Base-by-base conservation (phyloP, 352 stramenopile genomes). In the Plasmopara muralis region DNA sequence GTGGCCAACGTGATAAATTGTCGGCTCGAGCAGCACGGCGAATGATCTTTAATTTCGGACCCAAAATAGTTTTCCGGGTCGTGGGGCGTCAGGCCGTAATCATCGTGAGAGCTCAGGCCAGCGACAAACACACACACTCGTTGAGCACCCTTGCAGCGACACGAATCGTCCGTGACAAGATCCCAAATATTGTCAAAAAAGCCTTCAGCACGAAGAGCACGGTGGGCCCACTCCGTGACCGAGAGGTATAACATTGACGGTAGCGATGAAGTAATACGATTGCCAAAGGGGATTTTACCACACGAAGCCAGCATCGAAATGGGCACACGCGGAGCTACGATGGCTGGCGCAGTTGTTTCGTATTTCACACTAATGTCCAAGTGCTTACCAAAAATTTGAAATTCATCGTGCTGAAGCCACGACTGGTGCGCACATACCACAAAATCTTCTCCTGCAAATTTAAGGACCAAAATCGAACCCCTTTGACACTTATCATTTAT, bases 81-180 rank as follows among this genome's bases (percentile, higher is more conserved):
- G 4, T 68, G 16, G 35, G 64, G 39, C 0, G 53, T 64, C 35
- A 85, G 33, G 2, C 62, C 70, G 15, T 53, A 31, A 6, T 81
- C 66, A 1, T 54, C 45, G 12, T 62, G 59, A 30, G 62, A 57
- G 29, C 61, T 77, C 14, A 85, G 43, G 9, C 74, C 77, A 15
- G 77, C 66, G 50, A 89, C 55, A 46, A 89, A 85, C 16, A 89
- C 46, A 35, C 77, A 89, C 9, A 68, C 43, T 6, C 71, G 64
- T 10, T 53, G 31, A 28, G 41, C 57, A 9, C 64, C 58, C 45
- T 71, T 72, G 62, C 75, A 86, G 7, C 52, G 38, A 40, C 72
- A 86, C 14, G 43, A 47, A 9, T 70, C 48, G 35, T 70, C 64
- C 10, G 50, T 63, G 13, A 70, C 46, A 20, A 66, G 44, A 16